Conservation (phyloP, 1,284 basidiomycete species). For the Ganoderma lingzhi region DNA sequence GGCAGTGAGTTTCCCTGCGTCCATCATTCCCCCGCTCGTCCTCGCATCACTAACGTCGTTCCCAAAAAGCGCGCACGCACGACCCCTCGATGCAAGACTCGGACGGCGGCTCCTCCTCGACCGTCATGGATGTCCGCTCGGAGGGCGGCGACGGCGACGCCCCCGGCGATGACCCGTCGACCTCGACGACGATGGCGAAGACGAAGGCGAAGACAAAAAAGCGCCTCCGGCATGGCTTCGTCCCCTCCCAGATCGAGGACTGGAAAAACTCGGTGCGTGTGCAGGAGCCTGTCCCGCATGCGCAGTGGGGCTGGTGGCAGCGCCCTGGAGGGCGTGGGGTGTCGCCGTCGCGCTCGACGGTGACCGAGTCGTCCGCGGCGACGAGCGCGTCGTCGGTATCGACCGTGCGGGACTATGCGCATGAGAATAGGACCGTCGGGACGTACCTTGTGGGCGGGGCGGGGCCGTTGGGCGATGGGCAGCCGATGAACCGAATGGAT, state of each 20-base stretch:
- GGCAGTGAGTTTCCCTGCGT: not conserved
- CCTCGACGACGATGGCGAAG: not conserved
- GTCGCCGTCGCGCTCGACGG: not conserved
- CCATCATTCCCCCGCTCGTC: not conserved
- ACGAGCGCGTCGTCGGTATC: slow-evolving; percentile 5
- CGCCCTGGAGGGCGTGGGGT: not conserved
- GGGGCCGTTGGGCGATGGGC: not conserved
- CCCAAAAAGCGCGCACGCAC: slow-evolving; percentile 5
- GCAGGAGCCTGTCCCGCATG: not conserved
- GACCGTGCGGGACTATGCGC: slow-evolving; percentile 10
- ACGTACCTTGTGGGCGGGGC: not conserved
- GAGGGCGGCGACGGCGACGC: not conserved
- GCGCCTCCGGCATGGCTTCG: slow-evolving; percentile 2
- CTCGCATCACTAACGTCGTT: not conserved
- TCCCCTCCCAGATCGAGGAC: not conserved
- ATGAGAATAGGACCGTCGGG: not conserved
- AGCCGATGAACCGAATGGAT: not conserved
- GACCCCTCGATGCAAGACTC: slow-evolving; percentile 8
- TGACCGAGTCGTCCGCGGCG: not conserved
- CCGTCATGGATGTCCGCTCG: slow-evolving; percentile 1
- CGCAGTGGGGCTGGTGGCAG: slow-evolving; percentile 1
- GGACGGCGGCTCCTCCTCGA: not conserved
- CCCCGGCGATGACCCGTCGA: not conserved
- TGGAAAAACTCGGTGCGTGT: not conserved
- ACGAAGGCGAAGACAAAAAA: not conserved